phyloP scores from a whole-genome alignment of 2,329 filamentous ascomycete species.

The Tolypocladium endophyticum region DNA sequence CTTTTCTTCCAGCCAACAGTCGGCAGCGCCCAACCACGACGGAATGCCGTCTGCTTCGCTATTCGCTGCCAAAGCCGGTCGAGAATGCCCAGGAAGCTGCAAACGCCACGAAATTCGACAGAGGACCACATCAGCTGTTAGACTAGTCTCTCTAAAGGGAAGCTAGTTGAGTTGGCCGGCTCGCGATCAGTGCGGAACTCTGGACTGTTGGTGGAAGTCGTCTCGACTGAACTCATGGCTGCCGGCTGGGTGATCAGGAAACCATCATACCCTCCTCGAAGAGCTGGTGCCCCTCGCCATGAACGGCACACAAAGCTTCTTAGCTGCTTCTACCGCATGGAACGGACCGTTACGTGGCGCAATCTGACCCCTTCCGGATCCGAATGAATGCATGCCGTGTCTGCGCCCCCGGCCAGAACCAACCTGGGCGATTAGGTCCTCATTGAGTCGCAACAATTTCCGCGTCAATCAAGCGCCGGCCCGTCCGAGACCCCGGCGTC shows the following conservation, averaged over 20 bases:
- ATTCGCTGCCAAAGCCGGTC: neutral
- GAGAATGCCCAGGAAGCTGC: neutral
- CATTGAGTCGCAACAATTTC: neutral
- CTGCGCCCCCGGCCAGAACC: neutral
- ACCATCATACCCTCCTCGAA: neutral
- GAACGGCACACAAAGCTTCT: neutral
- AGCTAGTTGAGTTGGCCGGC: neutral
- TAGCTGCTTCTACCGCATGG: neutral
- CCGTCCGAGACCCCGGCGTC: neutral
- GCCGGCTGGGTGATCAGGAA: neutral
- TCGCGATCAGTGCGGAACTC: neutral
- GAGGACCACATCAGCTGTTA: neutral
- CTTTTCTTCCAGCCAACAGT: neutral
- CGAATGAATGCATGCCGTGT: neutral
- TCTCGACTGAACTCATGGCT: neutral
- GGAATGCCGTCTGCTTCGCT: neutral
- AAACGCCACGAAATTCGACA: neutral
- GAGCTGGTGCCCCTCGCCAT: neutral
- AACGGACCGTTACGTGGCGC: neutral
- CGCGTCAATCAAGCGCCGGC: neutral
- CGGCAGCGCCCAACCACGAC: neutral
- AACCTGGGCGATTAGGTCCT: neutral
- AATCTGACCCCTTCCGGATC: neutral
- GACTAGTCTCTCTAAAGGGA: neutral
- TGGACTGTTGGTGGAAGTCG: neutral